Evolutionary conservation across 495 filamentous ascomycete genomes (phyloP), one percentile per base, ranked within the genome.

Genomic region (Chaetomium fimeti): DNA sequence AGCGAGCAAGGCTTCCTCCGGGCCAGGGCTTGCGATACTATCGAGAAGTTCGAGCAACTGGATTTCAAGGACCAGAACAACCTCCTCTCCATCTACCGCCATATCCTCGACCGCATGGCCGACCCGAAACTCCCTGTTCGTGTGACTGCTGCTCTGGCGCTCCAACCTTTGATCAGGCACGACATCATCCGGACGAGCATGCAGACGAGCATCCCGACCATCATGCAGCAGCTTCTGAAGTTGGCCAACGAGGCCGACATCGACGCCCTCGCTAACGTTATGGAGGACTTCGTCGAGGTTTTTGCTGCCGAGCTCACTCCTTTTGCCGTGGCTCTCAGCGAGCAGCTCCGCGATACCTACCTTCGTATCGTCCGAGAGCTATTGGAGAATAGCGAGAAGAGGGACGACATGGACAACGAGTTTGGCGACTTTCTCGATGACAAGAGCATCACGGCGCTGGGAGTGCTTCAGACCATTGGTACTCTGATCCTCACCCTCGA

Each of bases 231-330:
- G 76, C 81, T 98, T 18, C 83, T 98, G 36, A 98, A 98, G 78
- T 79, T 98, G 63, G 93, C 94, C 28, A 97, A 97, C 72, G 92
- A 97, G 77, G 92, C 92, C 51, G 92, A 96, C 68, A 93, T 97
- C 57, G 92, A 97, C 75, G 91, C 92, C 20, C 76, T 97, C 22
- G 91, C 92, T n/a, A 96, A 96, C 68, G 92, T 97, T n/a, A 97
- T 97, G 94, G 94, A 98, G 74, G 95, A 98, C 69, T 98, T 98
- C 74, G 94, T 98, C 57, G 94, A 98, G 75, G 94, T 98, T 0
- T 98, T 98, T 75, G 93, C 94, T 20, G 80, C 90, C 3, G 95
- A 98, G 72, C 83, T 98, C 57, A 98, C 94, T 2, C 94, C 94
- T 9, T 98, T 98, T 72, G 94, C 94, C n/a, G 95, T 98, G 18